Evolutionary conservation across 768 basidiomycete species (phyloP).

Genomic region (Suillus placidus): DNA sequence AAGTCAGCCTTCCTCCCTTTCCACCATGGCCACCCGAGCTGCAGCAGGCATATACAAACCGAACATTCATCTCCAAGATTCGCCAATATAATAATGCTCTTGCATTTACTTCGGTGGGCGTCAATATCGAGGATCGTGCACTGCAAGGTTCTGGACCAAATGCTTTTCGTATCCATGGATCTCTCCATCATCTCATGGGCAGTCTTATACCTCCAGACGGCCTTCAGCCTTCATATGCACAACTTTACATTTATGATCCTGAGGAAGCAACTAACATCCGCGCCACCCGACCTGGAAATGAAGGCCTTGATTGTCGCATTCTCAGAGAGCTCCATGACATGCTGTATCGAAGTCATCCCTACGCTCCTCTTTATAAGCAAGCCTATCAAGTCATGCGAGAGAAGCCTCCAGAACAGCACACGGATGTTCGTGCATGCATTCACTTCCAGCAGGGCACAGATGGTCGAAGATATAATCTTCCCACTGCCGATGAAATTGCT

Average conservation of each 20-base stretch:
- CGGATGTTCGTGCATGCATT: conserved; percentile 17
- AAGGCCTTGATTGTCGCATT: conserved; percentile 18
- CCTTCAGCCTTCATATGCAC: conserved; percentile 35
- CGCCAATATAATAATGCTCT: conserved; percentile 45
- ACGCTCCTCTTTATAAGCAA: conserved; percentile 30
- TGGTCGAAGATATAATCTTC: conserved; percentile 44
- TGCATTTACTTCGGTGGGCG: conserved; percentile 42
- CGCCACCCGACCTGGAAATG: conserved; percentile 21
- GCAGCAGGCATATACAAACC: conserved; percentile 19
- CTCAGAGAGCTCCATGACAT: conserved; percentile 30
- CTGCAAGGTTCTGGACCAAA: conserved; percentile 35
- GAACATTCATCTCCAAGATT: conserved; percentile 37
- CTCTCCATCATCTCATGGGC: conserved; percentile 41
- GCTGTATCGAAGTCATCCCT: conserved; percentile 25
- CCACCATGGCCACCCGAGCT: conserved; percentile 20
- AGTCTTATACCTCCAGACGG: conserved; percentile 30
- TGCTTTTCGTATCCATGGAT: conserved; percentile 38
- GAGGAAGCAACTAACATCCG: conserved; percentile 33
- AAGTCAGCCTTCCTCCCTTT: conserved; percentile 26
- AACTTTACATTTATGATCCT: conserved; percentile 47
- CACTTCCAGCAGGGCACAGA: conserved; percentile 24
- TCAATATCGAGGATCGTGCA: conserved; percentile 31
- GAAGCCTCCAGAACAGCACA: conserved; percentile 20
- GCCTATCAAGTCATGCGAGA: conserved; percentile 35
- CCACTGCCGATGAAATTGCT: conserved; percentile 45